phyloP scores from a whole-genome alignment of 2,329 filamentous ascomycete species.

The Zasmidium cellare region DNA sequence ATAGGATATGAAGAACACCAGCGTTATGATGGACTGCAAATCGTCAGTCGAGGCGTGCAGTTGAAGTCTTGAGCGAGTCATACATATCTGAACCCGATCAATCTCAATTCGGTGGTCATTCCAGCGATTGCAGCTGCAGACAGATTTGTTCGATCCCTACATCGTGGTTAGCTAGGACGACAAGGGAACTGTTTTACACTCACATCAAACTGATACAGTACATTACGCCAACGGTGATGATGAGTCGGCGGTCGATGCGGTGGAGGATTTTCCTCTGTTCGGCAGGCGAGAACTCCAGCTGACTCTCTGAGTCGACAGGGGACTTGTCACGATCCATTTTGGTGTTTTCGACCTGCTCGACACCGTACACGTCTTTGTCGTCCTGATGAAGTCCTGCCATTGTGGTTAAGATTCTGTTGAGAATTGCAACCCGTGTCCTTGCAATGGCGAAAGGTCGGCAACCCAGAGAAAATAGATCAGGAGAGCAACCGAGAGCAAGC shows the following conservation, averaged over 20 bases:
- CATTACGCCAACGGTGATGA: constrained; percentile 41
- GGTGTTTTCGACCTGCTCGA: constrained; percentile 11
- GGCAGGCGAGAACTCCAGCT: constrained; percentile 21
- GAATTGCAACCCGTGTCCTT: neutral
- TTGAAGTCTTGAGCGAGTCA: neutral
- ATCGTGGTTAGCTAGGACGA: no score
- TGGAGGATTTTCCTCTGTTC: constrained; percentile 56
- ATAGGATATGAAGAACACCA: constrained; percentile 73
- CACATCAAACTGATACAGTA: constrained; percentile 23
- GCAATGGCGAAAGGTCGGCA: neutral
- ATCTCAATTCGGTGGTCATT: constrained; percentile 40
- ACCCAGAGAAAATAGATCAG: neutral
- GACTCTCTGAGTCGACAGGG: constrained; percentile 6
- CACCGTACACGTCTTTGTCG: constrained; percentile 10
- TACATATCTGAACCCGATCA: constrained; percentile 16
- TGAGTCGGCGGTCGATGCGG: constrained; percentile 60
- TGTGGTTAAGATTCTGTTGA: neutral
- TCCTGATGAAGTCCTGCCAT: constrained; percentile 4
- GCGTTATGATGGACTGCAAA: constrained; percentile 60
- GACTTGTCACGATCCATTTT: neutral
- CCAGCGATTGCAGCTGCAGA: constrained; percentile 72
- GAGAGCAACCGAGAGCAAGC: neutral
- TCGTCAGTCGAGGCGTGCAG: constrained; percentile 19
- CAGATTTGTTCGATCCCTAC: constrained; percentile 75
- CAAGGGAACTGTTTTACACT: no score